Percentiles rank a stretch among this genome's conserved stretches.
phyloP scores from a whole-genome alignment of 176 grass and related monocot species.

The Puya raimondii region DNA sequence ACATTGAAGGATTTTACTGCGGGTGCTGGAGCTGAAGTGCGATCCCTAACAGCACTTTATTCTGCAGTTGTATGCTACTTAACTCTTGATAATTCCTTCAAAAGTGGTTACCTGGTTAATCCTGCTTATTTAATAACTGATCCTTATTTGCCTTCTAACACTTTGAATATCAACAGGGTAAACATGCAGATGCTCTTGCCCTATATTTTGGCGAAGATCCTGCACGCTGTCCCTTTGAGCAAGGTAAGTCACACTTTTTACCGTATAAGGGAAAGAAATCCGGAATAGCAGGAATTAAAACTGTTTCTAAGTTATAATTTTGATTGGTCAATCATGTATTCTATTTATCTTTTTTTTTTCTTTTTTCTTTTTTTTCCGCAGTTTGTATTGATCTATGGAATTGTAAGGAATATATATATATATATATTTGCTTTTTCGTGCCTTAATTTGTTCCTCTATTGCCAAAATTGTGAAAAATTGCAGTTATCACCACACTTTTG shows the following conservation, averaged over 20 bases:
- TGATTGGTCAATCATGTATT: background rate
- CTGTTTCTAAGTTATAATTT: background rate
- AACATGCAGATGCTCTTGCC: conserved; percentile 69
- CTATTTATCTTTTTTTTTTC: background rate
- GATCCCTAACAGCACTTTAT: conserved; percentile 59
- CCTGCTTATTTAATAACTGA: conserved; percentile 14
- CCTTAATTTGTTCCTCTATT: conserved; percentile 7
- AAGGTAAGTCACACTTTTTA: conserved; percentile 47
- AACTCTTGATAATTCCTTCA: conserved; percentile 16
- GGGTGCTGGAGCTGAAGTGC: conserved; percentile 65
- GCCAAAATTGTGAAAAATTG: conserved; percentile 31
- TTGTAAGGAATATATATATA: background rate
- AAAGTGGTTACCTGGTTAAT: conserved; percentile 16
- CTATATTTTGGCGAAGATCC: conserved; percentile 95
- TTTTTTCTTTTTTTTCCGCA: too few species aligned
- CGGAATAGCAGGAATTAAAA: background rate
- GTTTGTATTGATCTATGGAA: too few species aligned
- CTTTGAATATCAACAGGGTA: conserved; percentile 48
- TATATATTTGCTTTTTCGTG: background rate
- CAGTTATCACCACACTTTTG: conserved; percentile 74
- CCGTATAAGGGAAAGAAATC: too few species aligned
- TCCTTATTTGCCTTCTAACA: conserved; percentile 13
- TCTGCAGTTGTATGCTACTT: conserved; percentile 64
- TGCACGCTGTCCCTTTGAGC: conserved; percentile 77
- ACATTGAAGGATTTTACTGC: conserved; percentile 82